Evolutionary conservation across 140 eudicot species (phyloP).

Genomic region (Erigeron philadelphicus): DNA sequence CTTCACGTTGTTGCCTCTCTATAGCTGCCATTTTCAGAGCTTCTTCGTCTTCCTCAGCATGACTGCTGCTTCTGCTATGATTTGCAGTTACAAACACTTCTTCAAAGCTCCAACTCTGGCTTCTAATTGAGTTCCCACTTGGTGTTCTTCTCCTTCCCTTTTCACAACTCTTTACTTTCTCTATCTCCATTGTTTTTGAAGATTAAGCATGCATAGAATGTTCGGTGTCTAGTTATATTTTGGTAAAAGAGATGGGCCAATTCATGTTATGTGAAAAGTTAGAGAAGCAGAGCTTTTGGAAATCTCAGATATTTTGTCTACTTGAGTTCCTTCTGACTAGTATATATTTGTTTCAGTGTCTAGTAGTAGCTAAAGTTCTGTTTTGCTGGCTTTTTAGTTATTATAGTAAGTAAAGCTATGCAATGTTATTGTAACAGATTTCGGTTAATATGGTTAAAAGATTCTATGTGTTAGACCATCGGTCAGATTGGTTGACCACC

Average conservation of each 20-base stretch:
- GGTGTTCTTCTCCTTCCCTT: constrained; percentile 18
- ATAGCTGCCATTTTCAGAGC: constrained; percentile 20
- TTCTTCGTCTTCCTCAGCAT: constrained; percentile 28
- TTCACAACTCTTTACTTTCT: constrained; percentile 10
- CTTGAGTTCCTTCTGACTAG: neutral
- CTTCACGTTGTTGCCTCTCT: constrained; percentile 7
- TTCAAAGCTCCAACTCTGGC: constrained; percentile 30
- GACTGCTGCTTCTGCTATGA: constrained; percentile 19
- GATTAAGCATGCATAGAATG: neutral
- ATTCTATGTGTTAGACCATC: too few species aligned
- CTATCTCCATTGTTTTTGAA: constrained; percentile 20
- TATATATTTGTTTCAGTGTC: neutral
- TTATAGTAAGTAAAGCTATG: neutral
- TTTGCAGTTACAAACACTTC: constrained; percentile 22
- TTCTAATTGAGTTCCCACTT: constrained; percentile 17
- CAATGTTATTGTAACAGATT: too few species aligned
- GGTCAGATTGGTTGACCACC: too few species aligned
- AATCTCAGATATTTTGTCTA: neutral
- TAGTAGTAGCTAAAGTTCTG: neutral
- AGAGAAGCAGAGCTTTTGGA: neutral
- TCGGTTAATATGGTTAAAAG: too few species aligned
- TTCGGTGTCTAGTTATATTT: neutral
- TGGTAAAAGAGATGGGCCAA: neutral
- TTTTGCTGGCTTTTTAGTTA: constrained; percentile 7
- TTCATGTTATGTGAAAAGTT: neutral